A percentile compares a stretch with the other conserved stretches of the same genome.
Evolutionary conservation across 2,329 filamentous ascomycete species (phyloP).

Genomic region (Podosphaera xanthii): DNA sequence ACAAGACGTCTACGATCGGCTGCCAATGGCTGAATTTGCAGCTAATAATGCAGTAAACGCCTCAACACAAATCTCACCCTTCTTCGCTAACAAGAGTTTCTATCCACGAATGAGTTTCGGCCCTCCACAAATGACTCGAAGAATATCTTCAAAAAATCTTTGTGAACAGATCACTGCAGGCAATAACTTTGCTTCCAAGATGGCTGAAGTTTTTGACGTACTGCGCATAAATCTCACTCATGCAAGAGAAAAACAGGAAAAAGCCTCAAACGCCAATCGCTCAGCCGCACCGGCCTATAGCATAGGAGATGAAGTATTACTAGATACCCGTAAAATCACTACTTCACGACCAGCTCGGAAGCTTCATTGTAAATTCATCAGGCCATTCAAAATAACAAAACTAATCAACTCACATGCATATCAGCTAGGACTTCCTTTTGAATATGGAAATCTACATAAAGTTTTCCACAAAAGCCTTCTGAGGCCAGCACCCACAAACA

Average conservation of each 20-base stretch:
- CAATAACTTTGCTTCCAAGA: background rate
- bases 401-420: background rate
- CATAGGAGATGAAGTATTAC: background rate
- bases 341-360: background rate
- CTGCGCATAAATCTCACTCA: background rate
- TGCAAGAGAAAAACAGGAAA: background rate
- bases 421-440: background rate
- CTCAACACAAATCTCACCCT: conserved; percentile 4
- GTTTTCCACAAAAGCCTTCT: background rate
- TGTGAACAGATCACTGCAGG: background rate
- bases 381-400: conserved; percentile 2
- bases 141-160: background rate
- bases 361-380: background rate
- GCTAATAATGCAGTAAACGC: conserved; percentile 4
- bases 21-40: conserved; percentile 5
- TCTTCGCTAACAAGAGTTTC: conserved; percentile 4
- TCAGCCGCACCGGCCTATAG: conserved; percentile 1
- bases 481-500: background rate
- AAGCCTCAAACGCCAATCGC: background rate
- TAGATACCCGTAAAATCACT: conserved; percentile 1
- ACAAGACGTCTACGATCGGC: conserved; percentile 3
- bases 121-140: background rate
- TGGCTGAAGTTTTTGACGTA: background rate
- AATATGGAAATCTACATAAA: background rate
- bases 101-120: conserved; percentile 2